Base-by-base conservation (phyloP, 1,284 basidiomycete species). In the Grifola frondosa region DNA sequence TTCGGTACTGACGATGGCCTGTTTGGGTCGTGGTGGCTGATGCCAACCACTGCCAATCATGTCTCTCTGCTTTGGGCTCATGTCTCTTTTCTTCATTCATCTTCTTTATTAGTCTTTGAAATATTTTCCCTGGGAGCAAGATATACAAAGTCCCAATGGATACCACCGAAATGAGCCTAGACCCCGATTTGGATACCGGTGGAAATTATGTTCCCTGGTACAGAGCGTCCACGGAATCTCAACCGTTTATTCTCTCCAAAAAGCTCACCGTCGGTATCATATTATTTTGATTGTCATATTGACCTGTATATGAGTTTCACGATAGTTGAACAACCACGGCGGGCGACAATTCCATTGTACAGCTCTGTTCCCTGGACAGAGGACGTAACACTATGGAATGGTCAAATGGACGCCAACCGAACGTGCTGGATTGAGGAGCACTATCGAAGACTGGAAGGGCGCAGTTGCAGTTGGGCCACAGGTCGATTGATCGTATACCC, bases 311-410 rank as follows among this genome's bases (percentile, higher is more conserved):
- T 43, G 17, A 19, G 10, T 21, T 64, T 62, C 58, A 57, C 13
- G 53, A 54, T 30, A 40, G 36, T 37, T 39, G 5, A 46, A 30
- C 13, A 17, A 48, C n/a, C 20, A 49, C 6, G 31, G 48, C 9
- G 32, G 49, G 4, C 15, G 31, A 17, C 44, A 46, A 1, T 55
- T 62, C 28, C 48, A 54, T 25, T 64, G 59, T 35, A 50, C 77
- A 7, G 70, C 78, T 64, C 73, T 26, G 86, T 85, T 52, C 83
- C 83, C 6, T 86, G 82, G 80, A 64, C 65, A 13, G 44, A 62
- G 11, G 50, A 67, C 11, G 54, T 60, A 3, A 62, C 54, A 2
- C 62, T 84, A 6, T 82, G 75, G 76, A 60, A 64, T 16, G 75
- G 74, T n/a, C 50, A 52, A 6, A 50, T 63, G 17, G 52, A 4